Evolutionary conservation across 208 protist genomes (phyloP), one percentile per base, ranked within the genome.

Genomic region (Trypanosoma caninum): DNA sequence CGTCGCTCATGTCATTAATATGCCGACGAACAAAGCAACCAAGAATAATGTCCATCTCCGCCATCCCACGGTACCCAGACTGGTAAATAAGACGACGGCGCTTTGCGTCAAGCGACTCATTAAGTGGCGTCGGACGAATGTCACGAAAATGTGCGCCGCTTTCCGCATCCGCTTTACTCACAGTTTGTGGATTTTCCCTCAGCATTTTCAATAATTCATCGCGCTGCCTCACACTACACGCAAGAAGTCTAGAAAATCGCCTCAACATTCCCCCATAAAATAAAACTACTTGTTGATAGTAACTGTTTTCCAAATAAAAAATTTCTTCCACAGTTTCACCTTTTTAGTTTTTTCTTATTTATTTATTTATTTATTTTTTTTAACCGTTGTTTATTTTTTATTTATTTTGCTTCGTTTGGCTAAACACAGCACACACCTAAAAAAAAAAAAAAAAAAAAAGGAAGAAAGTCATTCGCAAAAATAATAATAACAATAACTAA

Each of bases 1-100:
- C 58, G 6, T 48, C 47, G 37, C 74, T 53, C 23, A 94, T 69
- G 10, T 57, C 55, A 11, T 59, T 63, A 4, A 92, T 57, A 59
- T 82, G 76, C 28, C 67, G 72, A 3, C 80, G 82, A 13, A 84
- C 84, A 52, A 92, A 94, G 56, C 82, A 72, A 13, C 88, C 88
- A 30, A 89, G 82, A 61, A 94, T 85, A 57, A 94, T 80, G 48
- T 94, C 88, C 88, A 94, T 94, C 76, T 94, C 88, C 38, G 84
- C 80, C 88, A 94, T 94, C 0, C 88, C 88, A 4, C 88, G 84
- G 59, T 94, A 94, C 13, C 65, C 69, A 0, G 88, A 94, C 58
- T 94, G 88, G 51, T 87, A 94, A 4, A 84, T 64, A 5, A 94
- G 72, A 0, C 88, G 88, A 3, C 82, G 80, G 9, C 84, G 84